These are phyloP conservation scores for Daedalea quercina DNA, from an alignment of 768 basidiomycete genomes.

Conservation along the genomic window DNA sequence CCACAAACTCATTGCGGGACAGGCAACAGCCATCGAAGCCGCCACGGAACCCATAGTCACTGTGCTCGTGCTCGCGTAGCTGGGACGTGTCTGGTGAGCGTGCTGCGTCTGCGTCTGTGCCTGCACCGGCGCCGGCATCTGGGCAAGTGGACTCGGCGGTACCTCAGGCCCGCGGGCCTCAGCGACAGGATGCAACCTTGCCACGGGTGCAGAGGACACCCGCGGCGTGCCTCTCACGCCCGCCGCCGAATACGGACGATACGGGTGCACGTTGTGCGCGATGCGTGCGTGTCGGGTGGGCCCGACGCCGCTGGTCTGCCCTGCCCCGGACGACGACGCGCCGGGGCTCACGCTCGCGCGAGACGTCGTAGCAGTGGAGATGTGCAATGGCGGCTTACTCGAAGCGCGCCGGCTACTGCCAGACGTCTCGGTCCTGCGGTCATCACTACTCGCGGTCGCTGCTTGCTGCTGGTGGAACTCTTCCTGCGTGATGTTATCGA, in stretches of 20 bases:
- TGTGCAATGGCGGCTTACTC: conserved; percentile 13
- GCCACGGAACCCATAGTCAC: conserved; percentile 5
- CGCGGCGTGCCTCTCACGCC: background rate
- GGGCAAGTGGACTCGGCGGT: background rate
- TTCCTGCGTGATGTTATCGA: conserved; percentile 16
- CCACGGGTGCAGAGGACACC: background rate
- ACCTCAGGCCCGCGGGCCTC: background rate
- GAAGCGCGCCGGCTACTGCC: conserved; percentile 7
- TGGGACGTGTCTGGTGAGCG: background rate
- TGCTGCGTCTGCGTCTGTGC: background rate
- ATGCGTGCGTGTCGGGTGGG: conserved; percentile 1
- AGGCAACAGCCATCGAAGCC: conserved; percentile 12
- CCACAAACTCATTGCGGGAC: conserved; percentile 13
- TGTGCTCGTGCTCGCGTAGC: background rate
- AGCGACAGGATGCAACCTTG: background rate
- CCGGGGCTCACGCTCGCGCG: conserved; percentile 7
- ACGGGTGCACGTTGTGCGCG: conserved; percentile 14
- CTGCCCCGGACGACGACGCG: conserved; percentile 10
- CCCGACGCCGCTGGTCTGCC: conserved; percentile 8
- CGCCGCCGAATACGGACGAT: conserved; percentile 12
- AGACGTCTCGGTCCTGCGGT: conserved; percentile 6
- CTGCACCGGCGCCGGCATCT: background rate
- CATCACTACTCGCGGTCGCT: conserved; percentile 4
- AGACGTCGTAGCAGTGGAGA: conserved; percentile 10
- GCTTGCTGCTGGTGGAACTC: conserved; percentile 9